phyloP scores from a whole-genome alignment of 352 stramenopile species.

The Pythium brachiatum region DNA sequence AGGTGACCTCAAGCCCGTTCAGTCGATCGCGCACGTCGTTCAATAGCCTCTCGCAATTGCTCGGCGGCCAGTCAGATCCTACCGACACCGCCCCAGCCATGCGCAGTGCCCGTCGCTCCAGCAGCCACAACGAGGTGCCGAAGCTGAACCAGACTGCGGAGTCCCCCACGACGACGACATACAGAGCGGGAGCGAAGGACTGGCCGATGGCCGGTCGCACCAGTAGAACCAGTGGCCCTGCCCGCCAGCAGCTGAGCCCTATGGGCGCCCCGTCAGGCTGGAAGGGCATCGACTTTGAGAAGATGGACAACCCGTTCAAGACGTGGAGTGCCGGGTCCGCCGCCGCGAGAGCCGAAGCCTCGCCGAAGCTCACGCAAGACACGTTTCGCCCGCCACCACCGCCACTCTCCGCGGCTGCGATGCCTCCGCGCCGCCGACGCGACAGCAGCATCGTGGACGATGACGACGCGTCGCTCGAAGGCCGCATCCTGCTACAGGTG shows the following conservation, averaged over 20 bases:
- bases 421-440: constrained; percentile 15
- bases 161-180: background rate
- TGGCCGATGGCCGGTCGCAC: constrained; percentile 31
- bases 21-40: constrained; percentile 26
- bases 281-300: constrained; percentile 68
- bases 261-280: constrained; percentile 25
- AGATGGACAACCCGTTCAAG: constrained; percentile 68
- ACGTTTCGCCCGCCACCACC: constrained; percentile 41
- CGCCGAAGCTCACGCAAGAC: constrained; percentile 47
- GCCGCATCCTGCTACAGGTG: constrained; percentile 54
- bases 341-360: constrained; percentile 31
- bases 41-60: constrained; percentile 24
- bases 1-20: constrained; percentile 15
- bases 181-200: constrained; percentile 30
- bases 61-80: constrained; percentile 25
- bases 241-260: constrained; percentile 10
- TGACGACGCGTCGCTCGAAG: constrained; percentile 35
- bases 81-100: constrained; percentile 48
- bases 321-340: constrained; percentile 52
- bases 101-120: constrained; percentile 49
- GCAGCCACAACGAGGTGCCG: constrained; percentile 56
- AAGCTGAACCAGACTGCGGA: constrained; percentile 18
- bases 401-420: constrained; percentile 25
- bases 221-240: background rate
- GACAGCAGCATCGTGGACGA: constrained; percentile 15